Base-by-base conservation (phyloP, 345 rosid genomes). In the Dipteronia sinensis region DNA sequence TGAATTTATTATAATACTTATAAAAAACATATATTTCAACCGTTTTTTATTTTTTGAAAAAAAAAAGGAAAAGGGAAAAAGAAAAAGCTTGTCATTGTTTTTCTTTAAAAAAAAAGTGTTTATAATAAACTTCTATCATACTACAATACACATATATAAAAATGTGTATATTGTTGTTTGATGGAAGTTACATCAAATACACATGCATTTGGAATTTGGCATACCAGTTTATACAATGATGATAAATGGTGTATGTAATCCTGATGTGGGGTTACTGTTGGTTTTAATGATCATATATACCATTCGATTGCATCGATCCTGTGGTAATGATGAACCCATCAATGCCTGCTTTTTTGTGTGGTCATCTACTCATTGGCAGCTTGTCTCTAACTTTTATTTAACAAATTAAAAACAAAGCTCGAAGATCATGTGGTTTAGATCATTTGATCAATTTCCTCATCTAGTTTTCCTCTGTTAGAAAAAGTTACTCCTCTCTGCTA, bases 221-320 rank as follows among this genome's bases (percentile, higher is more conserved):
- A 10, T 22, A 59, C 12, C 19, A 12, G 17, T 51, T 51, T 3
- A 3, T 5, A 53, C 17, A 6, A 16, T 17, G 29, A 25, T 46
- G 16, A 23, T 42, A 42, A 42, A 42, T 42, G 59, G 59, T 44
- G 17, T 10, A 27, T 64, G 46, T 13, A 38, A 19, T 46, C n/a
- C n/a, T 71, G 20, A 64, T 19, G 64, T 61, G 82, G 69, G 69
- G 64, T 51, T 49, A 79, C 53, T 77, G 80, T 83, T 78, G 34
- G 81, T 70, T 7, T 80, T 70, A 82, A 81, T 84, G 27, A 27
- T 27, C 27, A 27, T 31, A 31, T 55, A 87, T 87, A 70, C 64
- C 80, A 65, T 23, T 47, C 73, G 83, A 81, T 81, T 75, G 76
- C 81, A 66, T 12, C 59, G 84, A 79, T 85, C 85, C 55, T 79